Conservation (phyloP, 2,329 filamentous ascomycete genomes). For the Stachybotrys echinatus region DNA sequence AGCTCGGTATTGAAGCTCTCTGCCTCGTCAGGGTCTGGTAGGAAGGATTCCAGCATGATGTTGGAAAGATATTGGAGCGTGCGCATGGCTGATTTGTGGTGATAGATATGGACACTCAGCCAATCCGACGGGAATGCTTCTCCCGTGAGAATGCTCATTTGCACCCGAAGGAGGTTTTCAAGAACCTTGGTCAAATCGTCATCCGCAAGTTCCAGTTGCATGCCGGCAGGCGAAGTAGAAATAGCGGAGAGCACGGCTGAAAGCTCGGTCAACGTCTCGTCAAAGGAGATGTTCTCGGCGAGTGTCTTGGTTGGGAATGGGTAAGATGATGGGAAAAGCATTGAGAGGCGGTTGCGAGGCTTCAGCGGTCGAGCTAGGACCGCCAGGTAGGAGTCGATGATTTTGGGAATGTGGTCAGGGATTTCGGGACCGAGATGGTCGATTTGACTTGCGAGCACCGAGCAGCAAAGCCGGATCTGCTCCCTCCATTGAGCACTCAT, state of each 20-base stretch:
- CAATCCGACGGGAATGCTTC: conserved; percentile 86
- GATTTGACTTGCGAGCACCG: conserved; percentile 82
- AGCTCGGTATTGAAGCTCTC: conserved; percentile 89
- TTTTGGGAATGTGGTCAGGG: conserved; percentile 83
- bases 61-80: conserved; percentile 77
- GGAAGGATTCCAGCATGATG: conserved; percentile 74
- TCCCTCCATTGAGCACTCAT: conserved; percentile 85
- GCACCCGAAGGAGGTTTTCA: conserved; percentile 73
- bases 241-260: conserved; percentile 81
- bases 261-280: conserved; percentile 84
- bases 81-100: conserved; percentile 84
- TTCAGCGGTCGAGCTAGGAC: conserved; percentile 55
- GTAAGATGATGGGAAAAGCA: conserved; percentile 85
- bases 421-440: conserved; percentile 74
- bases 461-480: conserved; percentile 89
- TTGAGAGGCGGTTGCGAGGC: conserved; percentile 65
- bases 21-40: conserved; percentile 86
- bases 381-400: conserved; percentile 81
- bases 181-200: conserved; percentile 71
- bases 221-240: conserved; percentile 63
- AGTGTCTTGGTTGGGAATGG: conserved; percentile 77
- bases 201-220: conserved; percentile 70
- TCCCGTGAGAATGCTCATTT: conserved; percentile 83
- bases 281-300: conserved; percentile 58
- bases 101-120: conserved; percentile 90